Conservation (phyloP, 2,329 filamentous ascomycete genomes). For the Xylaria sp. region DNA sequence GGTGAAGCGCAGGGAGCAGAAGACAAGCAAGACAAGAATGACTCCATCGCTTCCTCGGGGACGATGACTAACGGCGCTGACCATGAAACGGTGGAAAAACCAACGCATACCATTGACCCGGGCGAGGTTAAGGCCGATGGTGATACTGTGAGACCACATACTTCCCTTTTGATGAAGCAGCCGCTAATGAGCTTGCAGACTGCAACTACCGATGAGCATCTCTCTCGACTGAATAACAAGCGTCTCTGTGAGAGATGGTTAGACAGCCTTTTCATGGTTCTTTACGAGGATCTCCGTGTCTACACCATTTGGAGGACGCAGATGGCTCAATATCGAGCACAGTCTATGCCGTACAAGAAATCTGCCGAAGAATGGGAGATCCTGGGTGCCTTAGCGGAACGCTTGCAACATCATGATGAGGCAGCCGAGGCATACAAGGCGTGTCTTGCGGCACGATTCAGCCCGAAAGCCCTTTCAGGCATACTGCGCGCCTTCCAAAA, state of each 20-base stretch:
- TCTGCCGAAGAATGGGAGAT: slow-evolving; percentile 99
- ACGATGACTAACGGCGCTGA: slow-evolving; percentile 55
- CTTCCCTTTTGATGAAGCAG: neutral
- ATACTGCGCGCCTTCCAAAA: slow-evolving; percentile 83
- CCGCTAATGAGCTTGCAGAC: slow-evolving; percentile 57
- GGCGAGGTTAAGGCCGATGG: slow-evolving; percentile 79
- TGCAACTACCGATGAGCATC: slow-evolving; percentile 74
- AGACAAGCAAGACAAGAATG: slow-evolving; percentile 46
- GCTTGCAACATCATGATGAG: slow-evolving; percentile 91
- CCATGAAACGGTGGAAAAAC: slow-evolving; percentile 73
- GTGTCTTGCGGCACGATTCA: slow-evolving; percentile 89
- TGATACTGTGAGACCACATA: slow-evolving; percentile 39
- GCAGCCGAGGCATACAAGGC: slow-evolving; percentile 92
- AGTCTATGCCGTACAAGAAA: slow-evolving; percentile 96
- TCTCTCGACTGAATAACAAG: slow-evolving; percentile 96
- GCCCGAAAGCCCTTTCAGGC: slow-evolving; percentile 89
- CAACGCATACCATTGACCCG: slow-evolving; percentile 80
- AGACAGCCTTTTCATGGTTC: slow-evolving; percentile 98
- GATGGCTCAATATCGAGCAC: slow-evolving; percentile 93
- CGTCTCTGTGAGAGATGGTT: slow-evolving; percentile 97
- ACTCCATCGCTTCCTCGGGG: slow-evolving; percentile 50
- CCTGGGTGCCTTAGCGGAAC: slow-evolving; percentile 88
- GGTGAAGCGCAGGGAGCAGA: slow-evolving; percentile 51
- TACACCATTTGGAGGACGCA: slow-evolving; percentile 99
- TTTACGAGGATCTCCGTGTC: slow-evolving; percentile 96